phyloP scores from a whole-genome alignment of 2,329 filamentous ascomycete genomes.

The Aspergillus versicolor region DNA sequence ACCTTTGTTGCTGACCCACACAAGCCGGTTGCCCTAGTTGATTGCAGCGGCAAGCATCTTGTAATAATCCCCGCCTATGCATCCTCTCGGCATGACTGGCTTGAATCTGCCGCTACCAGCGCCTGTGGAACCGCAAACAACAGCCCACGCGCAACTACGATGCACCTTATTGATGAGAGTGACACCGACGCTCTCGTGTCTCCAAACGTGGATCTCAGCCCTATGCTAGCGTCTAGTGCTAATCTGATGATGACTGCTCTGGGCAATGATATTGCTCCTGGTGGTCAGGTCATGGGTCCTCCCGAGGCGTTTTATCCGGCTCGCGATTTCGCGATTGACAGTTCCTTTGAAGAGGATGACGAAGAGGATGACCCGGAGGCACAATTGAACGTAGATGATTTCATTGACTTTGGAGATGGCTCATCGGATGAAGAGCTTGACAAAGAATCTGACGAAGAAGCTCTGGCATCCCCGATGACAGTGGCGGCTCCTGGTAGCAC shows the following conservation, averaged over 20 bases:
- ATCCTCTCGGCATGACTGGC: conserved; percentile 47
- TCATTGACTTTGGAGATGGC: conserved; percentile 65
- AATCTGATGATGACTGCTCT: conserved; percentile 79
- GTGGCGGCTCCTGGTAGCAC: conserved; percentile 40
- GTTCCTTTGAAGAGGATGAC: conserved; percentile 59
- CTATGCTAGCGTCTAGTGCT: conserved; percentile 66
- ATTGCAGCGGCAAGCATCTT: conserved; percentile 49
- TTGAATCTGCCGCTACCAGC: conserved; percentile 43
- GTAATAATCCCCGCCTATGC: conserved; percentile 50
- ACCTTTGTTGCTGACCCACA: conserved; percentile 49
- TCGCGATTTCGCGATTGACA: conserved; percentile 56
- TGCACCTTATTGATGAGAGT: conserved; percentile 44
- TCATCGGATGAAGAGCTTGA: conserved; percentile 63
- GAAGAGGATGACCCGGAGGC: conserved; percentile 67
- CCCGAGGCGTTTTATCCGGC: conserved; percentile 75
- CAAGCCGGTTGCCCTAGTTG: conserved; percentile 49
- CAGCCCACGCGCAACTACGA: conserved; percentile 41
- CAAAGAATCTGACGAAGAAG: conserved; percentile 48
- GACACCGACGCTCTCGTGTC: conserved; percentile 45
- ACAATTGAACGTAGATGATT: conserved; percentile 66
- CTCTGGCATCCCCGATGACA: conserved; percentile 45
- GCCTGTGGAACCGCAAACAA: conserved; percentile 43
- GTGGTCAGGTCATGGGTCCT: conserved; percentile 67
- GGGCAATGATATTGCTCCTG: conserved; percentile 48
- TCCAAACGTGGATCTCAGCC: conserved; percentile 41